Percentiles rank a stretch among this genome's conserved stretches.
Conservation (phyloP, 139 green algal species). For the Ulvella scutata region DNA sequence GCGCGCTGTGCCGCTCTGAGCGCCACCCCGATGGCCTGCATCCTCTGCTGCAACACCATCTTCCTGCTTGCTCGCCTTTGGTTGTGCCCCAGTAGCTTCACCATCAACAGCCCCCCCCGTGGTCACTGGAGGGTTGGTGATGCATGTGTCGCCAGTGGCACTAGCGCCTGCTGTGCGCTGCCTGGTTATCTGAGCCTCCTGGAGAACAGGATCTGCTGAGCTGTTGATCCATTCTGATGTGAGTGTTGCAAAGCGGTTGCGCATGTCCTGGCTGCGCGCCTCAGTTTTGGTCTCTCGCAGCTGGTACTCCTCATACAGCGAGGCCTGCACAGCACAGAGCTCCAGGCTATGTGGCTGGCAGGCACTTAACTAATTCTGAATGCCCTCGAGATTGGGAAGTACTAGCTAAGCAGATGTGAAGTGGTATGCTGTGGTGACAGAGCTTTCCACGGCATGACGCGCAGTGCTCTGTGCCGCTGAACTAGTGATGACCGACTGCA, state of each 20-base stretch:
- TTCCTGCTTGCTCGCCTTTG: neutral
- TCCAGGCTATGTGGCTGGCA: neutral
- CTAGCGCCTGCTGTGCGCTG: neutral
- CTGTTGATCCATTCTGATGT: neutral
- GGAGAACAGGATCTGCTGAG: neutral
- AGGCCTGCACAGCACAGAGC: neutral
- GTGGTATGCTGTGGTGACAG: neutral
- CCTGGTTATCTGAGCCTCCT: neutral
- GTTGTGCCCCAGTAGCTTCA: neutral
- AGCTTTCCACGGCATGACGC: neutral
- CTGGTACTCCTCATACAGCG: neutral
- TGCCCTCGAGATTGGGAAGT: neutral
- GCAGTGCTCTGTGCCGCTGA: no score
- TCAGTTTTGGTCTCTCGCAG: neutral
- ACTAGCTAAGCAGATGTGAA: no score
- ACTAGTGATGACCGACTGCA: no score
- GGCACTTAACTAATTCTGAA: neutral
- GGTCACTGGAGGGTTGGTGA: neutral
- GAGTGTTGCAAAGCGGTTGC: neutral
- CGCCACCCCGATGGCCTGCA: no score
- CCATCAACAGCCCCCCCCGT: neutral
- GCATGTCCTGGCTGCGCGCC: neutral
- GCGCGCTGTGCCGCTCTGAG: no score
- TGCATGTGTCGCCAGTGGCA: neutral
- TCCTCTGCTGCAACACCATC: neutral